phyloP scores from a whole-genome alignment of 306 rosid genomes.

The Lagenaria siceraria region DNA sequence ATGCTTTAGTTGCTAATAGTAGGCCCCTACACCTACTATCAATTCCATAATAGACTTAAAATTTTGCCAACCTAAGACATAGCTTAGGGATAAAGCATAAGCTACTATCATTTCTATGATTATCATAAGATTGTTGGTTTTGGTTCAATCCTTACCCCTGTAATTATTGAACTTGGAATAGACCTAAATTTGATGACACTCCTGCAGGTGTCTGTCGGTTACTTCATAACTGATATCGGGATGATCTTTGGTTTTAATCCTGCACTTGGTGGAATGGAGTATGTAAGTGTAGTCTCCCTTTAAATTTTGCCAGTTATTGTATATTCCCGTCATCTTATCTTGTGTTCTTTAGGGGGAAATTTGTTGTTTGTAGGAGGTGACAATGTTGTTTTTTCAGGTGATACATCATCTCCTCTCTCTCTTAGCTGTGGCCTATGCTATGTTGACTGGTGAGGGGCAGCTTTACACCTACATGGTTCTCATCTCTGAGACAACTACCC shows the following conservation, averaged over 20 bases:
- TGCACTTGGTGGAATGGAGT: slow-evolving; percentile 87
- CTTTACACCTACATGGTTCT: slow-evolving; percentile 85
- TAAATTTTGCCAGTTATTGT: neutral
- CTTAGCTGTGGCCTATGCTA: slow-evolving; percentile 64
- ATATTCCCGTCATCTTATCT: neutral
- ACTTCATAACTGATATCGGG: slow-evolving; percentile 77
- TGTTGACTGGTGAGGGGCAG: slow-evolving; percentile 89
- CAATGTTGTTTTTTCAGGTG: slow-evolving; percentile 47
- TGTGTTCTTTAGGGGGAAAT: neutral
- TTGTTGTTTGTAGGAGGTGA: slow-evolving; percentile 4
- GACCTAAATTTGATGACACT: neutral
- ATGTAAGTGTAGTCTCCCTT: slow-evolving; percentile 52
- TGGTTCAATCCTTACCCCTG: neutral
- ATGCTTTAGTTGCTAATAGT: neutral
- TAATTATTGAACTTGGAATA: neutral
- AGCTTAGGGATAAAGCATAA: neutral
- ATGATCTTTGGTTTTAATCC: slow-evolving; percentile 89
- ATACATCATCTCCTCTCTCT: slow-evolving; percentile 75
- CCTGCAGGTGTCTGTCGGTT: slow-evolving; percentile 81
- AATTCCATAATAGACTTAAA: neutral
- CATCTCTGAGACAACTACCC: slow-evolving; percentile 91
- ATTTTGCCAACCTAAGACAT: neutral
- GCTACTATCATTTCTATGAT: neutral
- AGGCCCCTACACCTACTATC: neutral
- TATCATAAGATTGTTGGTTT: neutral